A percentile compares a stretch with the other conserved stretches of the same genome.
Conservation (phyloP, 108 stramenopile species). For the Parietichytrium sp. region DNA sequence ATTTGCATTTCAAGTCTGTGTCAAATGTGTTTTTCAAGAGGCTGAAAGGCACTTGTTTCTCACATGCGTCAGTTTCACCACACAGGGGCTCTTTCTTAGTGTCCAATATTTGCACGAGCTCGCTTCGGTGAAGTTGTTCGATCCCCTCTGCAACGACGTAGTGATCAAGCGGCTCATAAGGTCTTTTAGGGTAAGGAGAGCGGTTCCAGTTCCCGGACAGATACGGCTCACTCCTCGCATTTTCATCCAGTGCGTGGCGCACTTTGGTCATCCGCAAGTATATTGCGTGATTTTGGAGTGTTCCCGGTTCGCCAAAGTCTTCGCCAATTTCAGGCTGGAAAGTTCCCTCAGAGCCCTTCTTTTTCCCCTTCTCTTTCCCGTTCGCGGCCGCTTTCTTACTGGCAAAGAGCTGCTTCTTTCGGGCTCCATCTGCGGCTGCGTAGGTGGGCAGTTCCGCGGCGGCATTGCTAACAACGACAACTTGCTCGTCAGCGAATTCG, state of each 20-base stretch:
- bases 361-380: too few relatives aligned
- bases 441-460: too few relatives aligned
- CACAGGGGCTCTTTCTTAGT: not conserved
- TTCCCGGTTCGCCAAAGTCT: too few relatives aligned
- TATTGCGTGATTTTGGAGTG: too few relatives aligned
- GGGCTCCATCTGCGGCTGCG: too few relatives aligned
- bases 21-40: not conserved
- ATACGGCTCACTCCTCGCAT: not conserved
- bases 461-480: too few relatives aligned
- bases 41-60: not conserved
- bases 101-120: not conserved
- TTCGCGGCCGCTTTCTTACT: too few relatives aligned
- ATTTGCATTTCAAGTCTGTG: not conserved
- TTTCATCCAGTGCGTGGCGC: not conserved
- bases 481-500: too few relatives aligned
- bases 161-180: not conserved
- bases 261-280: conserved; percentile 33
- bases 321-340: too few relatives aligned
- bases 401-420: too few relatives aligned
- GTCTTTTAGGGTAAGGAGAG: not conserved
- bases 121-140: not conserved
- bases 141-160: not conserved
- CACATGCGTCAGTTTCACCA: not conserved
- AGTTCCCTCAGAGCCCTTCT: too few relatives aligned
- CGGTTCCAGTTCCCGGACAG: conserved; percentile 23